Conservation (phyloP, 1,284 basidiomycete species). For the Cryptococcus jaspeensis region DNA sequence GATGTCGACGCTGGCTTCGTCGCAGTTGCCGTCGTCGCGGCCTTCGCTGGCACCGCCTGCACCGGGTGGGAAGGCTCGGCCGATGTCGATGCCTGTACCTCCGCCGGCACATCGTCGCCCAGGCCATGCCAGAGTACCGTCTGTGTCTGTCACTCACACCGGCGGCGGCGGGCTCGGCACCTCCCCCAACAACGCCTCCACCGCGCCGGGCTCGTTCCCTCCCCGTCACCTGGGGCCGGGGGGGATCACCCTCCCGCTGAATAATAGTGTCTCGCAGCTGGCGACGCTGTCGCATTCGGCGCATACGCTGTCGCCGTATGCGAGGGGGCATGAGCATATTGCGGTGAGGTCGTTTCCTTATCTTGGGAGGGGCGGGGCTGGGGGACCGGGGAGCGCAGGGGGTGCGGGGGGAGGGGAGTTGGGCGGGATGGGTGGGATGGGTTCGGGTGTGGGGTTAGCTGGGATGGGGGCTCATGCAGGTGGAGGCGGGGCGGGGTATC, state of each 20-base stretch:
- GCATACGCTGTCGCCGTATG: conserved; percentile 88
- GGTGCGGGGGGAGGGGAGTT: neutral
- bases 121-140: conserved; percentile 8
- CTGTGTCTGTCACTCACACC: conserved; percentile 18
- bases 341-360: conserved; percentile 80
- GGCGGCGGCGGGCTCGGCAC: conserved; percentile 13
- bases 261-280: conserved; percentile 75
- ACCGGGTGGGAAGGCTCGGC: neutral
- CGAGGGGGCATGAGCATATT: conserved; percentile 80
- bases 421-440: neutral
- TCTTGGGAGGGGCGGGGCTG: conserved; percentile 42
- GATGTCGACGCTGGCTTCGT: conserved; percentile 28
- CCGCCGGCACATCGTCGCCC: no score
- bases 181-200: conserved; percentile 23
- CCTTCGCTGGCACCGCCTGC: conserved; percentile 1
- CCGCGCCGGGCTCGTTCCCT: conserved; percentile 22
- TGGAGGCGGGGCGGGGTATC: conserved; percentile 52
- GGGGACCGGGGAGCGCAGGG: neutral
- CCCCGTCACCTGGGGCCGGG: conserved; percentile 32
- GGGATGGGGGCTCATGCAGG: conserved; percentile 28
- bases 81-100: conserved; percentile 16
- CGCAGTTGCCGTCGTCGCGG: conserved; percentile 28
- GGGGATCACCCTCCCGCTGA: conserved; percentile 68
- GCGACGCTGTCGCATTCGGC: conserved; percentile 80
- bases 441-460: conserved; percentile 19